Evolutionary conservation across 75 land plant genomes (phyloP).

Genomic region (Picea sitchensis): DNA sequence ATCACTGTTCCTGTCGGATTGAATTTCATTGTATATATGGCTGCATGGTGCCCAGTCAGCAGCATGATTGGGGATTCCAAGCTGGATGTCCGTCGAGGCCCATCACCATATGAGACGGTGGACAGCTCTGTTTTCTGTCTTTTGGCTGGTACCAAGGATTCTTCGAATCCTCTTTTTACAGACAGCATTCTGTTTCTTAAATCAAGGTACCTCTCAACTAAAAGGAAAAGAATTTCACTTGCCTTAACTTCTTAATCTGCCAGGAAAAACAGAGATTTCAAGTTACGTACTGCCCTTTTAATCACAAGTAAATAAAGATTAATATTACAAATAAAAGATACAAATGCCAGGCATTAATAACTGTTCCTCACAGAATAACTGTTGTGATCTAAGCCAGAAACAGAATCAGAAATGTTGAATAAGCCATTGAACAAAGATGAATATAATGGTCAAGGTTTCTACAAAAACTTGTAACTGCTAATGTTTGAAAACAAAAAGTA

Average conservation of each 20-base stretch:
- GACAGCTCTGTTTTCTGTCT: slow-evolving; percentile 54
- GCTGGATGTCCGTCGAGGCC: slow-evolving; percentile 74
- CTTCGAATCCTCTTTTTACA: slow-evolving; percentile 32
- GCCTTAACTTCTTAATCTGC: not conserved
- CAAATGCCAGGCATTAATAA: not conserved
- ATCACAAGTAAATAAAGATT: not conserved
- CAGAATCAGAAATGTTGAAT: not conserved
- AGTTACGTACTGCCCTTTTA: not conserved
- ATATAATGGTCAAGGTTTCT: not conserved
- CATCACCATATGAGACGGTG: slow-evolving; percentile 36
- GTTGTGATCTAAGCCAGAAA: not conserved
- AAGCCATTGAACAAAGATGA: not conserved
- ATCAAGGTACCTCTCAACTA: not conserved
- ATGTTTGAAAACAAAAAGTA: too few species aligned
- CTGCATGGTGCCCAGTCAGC: slow-evolving; percentile 89
- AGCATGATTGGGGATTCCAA: slow-evolving; percentile 92
- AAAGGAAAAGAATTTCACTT: not conserved
- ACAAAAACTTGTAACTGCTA: too few species aligned
- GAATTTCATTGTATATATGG: slow-evolving; percentile 91
- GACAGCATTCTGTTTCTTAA: slow-evolving; percentile 32
- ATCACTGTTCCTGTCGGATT: slow-evolving; percentile 83
- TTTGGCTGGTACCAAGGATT: slow-evolving; percentile 36
- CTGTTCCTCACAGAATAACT: not conserved
- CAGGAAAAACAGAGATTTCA: not conserved
- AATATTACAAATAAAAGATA: not conserved